phyloP scores from a whole-genome alignment of 306 rosid genomes.

The Glycine tomentella region DNA sequence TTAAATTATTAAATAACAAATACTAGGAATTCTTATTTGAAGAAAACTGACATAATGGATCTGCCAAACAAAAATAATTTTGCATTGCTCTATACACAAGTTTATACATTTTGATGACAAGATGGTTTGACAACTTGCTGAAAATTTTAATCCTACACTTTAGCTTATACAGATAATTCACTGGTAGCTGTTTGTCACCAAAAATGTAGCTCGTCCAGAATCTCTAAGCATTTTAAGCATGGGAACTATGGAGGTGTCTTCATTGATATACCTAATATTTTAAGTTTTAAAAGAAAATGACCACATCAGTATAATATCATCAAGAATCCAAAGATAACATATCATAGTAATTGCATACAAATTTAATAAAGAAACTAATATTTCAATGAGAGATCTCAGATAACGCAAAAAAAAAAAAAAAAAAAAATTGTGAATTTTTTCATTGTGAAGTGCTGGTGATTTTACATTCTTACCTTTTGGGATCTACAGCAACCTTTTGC shows the following conservation, averaged over 20 bases:
- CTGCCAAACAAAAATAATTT: neutral
- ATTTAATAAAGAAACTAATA: constrained; percentile 16
- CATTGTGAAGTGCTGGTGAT: neutral
- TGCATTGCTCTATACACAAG: neutral
- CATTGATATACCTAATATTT: constrained; percentile 67
- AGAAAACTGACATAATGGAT: neutral
- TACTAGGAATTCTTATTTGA: neutral
- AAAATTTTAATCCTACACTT: neutral
- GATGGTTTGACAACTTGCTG: neutral
- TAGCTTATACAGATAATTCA: constrained; percentile 18
- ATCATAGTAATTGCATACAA: too few species aligned
- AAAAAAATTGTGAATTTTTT: neutral
- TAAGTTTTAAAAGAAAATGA: constrained; percentile 14
- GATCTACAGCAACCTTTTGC: constrained; percentile 82
- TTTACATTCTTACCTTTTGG: constrained; percentile 57
- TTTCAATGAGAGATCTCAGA: neutral
- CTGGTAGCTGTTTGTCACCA: constrained; percentile 79
- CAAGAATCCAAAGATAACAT: too few species aligned
- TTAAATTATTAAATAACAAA: too few species aligned
- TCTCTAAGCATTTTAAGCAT: constrained; percentile 80
- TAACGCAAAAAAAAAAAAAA: neutral
- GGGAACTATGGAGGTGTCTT: constrained; percentile 70
- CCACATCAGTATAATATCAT: constrained; percentile 14
- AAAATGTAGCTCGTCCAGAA: constrained; percentile 76
- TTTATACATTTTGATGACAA: constrained; percentile 12